Conservation (phyloP, 176 grass and related monocot genomes). For the Cenchrus fungigraminus region DNA sequence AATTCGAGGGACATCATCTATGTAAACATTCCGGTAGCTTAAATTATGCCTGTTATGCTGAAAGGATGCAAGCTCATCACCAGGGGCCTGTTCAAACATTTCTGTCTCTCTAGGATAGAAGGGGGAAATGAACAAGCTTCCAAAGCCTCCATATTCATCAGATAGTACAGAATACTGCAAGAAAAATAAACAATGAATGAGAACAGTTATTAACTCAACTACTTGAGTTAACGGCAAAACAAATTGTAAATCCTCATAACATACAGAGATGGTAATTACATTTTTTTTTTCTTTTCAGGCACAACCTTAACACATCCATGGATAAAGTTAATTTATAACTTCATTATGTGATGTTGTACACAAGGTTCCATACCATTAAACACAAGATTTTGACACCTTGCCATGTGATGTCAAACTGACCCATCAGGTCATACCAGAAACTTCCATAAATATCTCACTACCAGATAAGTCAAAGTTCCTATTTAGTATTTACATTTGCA, state of each 20-base stretch:
- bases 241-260: background rate
- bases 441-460: background rate
- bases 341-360: background rate
- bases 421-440: background rate
- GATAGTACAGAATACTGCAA: conserved; percentile 41
- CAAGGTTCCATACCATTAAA: background rate
- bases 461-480: background rate
- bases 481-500: background rate
- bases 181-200: background rate
- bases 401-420: background rate
- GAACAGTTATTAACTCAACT: background rate
- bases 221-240: background rate
- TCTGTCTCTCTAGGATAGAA: conserved; percentile 17
- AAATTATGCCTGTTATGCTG: conserved; percentile 35
- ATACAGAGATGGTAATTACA: background rate
- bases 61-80: conserved; percentile 36
- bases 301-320: background rate
- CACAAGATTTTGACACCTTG: background rate
- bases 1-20: conserved; percentile 27
- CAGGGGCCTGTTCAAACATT: background rate
- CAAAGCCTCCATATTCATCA: conserved; percentile 24
- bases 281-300: background rate
- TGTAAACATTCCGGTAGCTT: conserved; percentile 1
- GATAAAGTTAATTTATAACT: background rate
- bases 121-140: conserved; percentile 16